A percentile compares a stretch with the other conserved stretches of the same genome.
Conservation (phyloP, 306 rosid species). For the Boehmeria nivea region DNA sequence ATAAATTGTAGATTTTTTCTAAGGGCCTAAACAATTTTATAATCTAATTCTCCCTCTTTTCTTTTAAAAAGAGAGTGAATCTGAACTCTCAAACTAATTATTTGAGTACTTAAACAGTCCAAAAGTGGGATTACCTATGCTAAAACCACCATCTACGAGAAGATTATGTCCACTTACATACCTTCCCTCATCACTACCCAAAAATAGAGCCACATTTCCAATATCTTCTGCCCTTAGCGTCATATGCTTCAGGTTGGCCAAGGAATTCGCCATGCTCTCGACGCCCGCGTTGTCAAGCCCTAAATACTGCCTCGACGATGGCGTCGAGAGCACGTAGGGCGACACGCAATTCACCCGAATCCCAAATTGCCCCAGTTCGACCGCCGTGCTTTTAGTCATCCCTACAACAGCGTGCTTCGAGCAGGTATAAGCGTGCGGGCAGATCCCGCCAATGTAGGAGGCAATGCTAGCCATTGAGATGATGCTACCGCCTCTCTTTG, state of each 20-base stretch:
- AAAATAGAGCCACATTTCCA: slow-evolving; percentile 61
- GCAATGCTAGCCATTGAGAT: slow-evolving; percentile 53
- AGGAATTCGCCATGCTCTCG: slow-evolving; percentile 29
- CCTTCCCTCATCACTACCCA: slow-evolving; percentile 62
- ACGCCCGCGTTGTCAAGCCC: slow-evolving; percentile 38
- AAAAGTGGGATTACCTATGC: slow-evolving; percentile 54
- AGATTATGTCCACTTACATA: slow-evolving; percentile 81
- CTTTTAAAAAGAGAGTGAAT: no score
- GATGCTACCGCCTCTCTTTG: slow-evolving; percentile 38
- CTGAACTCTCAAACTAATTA: no score
- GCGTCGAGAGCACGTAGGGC: slow-evolving; percentile 58
- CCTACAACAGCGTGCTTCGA: slow-evolving; percentile 78
- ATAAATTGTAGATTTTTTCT: no score
- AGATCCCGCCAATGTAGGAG: slow-evolving; percentile 54
- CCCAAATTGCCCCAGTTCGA: slow-evolving; percentile 71
- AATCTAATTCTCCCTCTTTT: no score
- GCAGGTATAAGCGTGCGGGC: slow-evolving; percentile 61
- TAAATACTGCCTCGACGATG: slow-evolving; percentile 50
- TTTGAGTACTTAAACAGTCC: slow-evolving; percentile 47
- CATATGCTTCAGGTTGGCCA: slow-evolving; percentile 59
- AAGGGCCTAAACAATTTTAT: no score
- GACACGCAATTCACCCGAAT: slow-evolving; percentile 73
- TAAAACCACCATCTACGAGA: slow-evolving; percentile 65
- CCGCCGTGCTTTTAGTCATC: slow-evolving; percentile 60
- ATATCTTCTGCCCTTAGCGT: slow-evolving; percentile 59